Base-by-base conservation (phyloP, 345 rosid genomes). In the Sisymbrium altissimum region DNA sequence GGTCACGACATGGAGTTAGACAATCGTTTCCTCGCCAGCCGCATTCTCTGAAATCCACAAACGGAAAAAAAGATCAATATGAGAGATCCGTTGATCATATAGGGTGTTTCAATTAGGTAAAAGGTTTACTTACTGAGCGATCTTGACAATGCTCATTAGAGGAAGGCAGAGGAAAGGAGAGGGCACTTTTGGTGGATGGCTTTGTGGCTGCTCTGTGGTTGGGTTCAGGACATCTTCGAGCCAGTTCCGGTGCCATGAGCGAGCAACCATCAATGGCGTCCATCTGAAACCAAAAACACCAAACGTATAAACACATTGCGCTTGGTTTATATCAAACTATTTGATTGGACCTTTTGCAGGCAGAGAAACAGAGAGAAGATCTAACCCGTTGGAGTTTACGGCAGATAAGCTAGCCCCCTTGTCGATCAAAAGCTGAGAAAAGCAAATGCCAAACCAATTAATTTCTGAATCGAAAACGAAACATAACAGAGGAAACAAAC, bases 241-340 rank as follows among this genome's bases (percentile, higher is more conserved):
- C 81, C 87, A 84, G 77, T 79, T 84, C 68, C 93, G 83, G 80
- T 84, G 87, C 99, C 99, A 92, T 12, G 99, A 95, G 29, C 84
- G 85, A 71, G 99, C 97, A 62, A 95, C 98, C 97, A 88, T 88
- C 77, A 88, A 78, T 3, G 97, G 94, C 14, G 89, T 92, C 97
- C 97, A 95, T 64, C 99, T 95, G 56, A 68, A 74, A 27, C 71
- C 70, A 73, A 58, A 50, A 41, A 77, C 60, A 21, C 58, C 14
- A 75, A 62, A 49, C 29, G 21, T 33, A 38, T 46, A 36, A 61
- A 79, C 68, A 39, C 63, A 19, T 15, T 57, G n/a, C 9, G 12
- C 49, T 35, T 17, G 33, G 66, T 35, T 17, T n/a, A 54, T 2
- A 64, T 23, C 52, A 49, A 45, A 49, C 66, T 11, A 32, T 25